Percentiles rank a stretch among this genome's conserved stretches.
Evolutionary conservation across 306 rosid species (phyloP).

Genomic region (Citrullus amarus): DNA sequence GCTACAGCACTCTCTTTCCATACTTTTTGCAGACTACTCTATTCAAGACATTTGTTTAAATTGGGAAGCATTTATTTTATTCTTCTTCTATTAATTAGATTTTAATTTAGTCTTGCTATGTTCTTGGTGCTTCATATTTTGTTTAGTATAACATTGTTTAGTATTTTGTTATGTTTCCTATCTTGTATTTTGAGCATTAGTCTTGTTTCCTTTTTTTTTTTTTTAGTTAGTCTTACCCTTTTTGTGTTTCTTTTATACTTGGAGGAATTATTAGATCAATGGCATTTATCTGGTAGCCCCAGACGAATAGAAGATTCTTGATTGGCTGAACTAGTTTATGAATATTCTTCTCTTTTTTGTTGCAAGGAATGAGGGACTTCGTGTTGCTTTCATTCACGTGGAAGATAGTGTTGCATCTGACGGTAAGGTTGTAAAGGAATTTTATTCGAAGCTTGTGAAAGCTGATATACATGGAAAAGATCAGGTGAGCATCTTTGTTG

Average conservation of each 20-base stretch:
- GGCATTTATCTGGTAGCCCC: neutral
- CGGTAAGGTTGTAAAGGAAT: constrained; percentile 36
- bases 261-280: neutral
- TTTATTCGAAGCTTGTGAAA: constrained; percentile 91
- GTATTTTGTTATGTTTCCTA: too few species aligned
- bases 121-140: too few species aligned
- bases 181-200: too few species aligned
- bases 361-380: constrained; percentile 89
- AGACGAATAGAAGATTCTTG: neutral
- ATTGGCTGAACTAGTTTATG: neutral
- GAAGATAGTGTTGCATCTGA: constrained; percentile 51
- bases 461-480: constrained; percentile 90
- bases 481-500: constrained; percentile 48
- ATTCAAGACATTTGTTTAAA: too few species aligned
- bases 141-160: too few species aligned
- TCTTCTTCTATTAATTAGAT: too few species aligned
- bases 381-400: constrained; percentile 89
- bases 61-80: too few species aligned
- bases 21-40: too few species aligned
- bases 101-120: too few species aligned
- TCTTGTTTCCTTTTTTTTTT: too few species aligned
- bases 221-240: neutral
- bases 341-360: constrained; percentile 3
- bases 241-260: neutral
- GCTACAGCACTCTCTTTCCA: too few species aligned